Conservation (phyloP, 169 alveolate species). For the Plasmodium adleri region DNA sequence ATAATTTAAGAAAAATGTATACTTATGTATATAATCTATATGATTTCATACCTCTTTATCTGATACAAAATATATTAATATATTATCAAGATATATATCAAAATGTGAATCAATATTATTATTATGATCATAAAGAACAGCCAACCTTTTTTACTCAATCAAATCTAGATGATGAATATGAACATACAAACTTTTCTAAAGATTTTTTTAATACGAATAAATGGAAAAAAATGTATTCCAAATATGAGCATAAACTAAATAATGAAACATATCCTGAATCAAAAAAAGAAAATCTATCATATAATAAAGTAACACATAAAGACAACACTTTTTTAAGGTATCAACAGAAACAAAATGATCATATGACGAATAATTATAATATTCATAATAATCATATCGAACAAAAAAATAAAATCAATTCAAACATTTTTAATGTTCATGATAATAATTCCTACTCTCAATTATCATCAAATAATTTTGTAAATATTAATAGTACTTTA, state of each 20-base stretch:
- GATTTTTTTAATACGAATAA: slow-evolving; percentile 12
- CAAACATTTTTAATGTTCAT: no score
- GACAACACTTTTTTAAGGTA: no score
- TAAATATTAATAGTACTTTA: no score
- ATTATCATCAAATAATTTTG: no score
- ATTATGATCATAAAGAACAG: slow-evolving; percentile 16
- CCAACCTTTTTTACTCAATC: background rate
- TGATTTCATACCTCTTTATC: slow-evolving; percentile 44
- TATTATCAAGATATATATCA: slow-evolving; percentile 16
- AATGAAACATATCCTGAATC: background rate
- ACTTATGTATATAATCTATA: slow-evolving; percentile 50
- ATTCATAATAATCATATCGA: no score
- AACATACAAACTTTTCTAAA: slow-evolving; percentile 13
- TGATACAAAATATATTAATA: slow-evolving; percentile 37
- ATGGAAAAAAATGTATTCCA: slow-evolving; percentile 46
- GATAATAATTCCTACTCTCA: no score
- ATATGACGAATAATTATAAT: no score
- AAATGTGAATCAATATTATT: slow-evolving; percentile 15
- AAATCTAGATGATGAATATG: slow-evolving; percentile 31
- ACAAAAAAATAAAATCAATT: no score
- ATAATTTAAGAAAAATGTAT: slow-evolving; percentile 31
- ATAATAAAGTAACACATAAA: background rate
- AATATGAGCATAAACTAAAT: background rate
- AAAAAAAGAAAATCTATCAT: background rate
- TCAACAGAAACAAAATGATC: no score